Conservation (phyloP, 2,329 filamentous ascomycete genomes). For the Akanthomyces muscarius region DNA sequence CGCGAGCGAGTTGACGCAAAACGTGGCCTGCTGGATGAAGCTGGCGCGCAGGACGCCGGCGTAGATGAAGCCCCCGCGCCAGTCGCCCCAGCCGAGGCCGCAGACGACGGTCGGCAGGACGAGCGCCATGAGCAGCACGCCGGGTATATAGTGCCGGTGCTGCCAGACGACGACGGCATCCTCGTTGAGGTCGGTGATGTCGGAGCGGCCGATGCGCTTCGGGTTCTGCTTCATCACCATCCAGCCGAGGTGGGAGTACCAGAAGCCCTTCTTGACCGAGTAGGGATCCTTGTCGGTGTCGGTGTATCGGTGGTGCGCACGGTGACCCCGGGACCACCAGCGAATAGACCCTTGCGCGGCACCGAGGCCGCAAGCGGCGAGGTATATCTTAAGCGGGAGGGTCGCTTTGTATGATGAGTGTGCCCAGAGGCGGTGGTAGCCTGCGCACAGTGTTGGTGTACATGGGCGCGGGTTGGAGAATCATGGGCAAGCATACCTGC, state of each 20-base stretch:
- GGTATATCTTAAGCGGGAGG: slow-evolving; percentile 72
- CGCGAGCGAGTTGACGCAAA: slow-evolving; percentile 87
- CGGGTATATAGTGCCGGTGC: slow-evolving; percentile 81
- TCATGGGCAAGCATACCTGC: slow-evolving; percentile 46
- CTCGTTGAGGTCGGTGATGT: slow-evolving; percentile 84
- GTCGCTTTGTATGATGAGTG: slow-evolving; percentile 79
- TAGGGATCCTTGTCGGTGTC: slow-evolving; percentile 91
- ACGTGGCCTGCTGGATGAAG: slow-evolving; percentile 88
- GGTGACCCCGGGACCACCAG: slow-evolving; percentile 86
- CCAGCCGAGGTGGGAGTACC: slow-evolving; percentile 79
- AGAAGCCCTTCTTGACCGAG: slow-evolving; percentile 80
- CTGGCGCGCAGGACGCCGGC: slow-evolving; percentile 81
- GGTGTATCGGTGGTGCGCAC: slow-evolving; percentile 86
- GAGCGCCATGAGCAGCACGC: slow-evolving; percentile 72
- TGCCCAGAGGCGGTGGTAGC: slow-evolving; percentile 71
- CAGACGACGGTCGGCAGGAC: slow-evolving; percentile 71
- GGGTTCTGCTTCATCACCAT: slow-evolving; percentile 94
- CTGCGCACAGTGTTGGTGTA: slow-evolving; percentile 17
- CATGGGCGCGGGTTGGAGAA: not conserved
- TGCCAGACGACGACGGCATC: slow-evolving; percentile 83
- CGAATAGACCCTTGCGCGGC: slow-evolving; percentile 81
- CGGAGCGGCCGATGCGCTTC: slow-evolving; percentile 80
- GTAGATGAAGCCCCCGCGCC: slow-evolving; percentile 77
- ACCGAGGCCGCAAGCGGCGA: slow-evolving; percentile 76
- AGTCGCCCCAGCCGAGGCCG: slow-evolving; percentile 78